Evolutionary conservation across 176 grass and related monocot species (phyloP).

Genomic region (Phoenix dactylifera): DNA sequence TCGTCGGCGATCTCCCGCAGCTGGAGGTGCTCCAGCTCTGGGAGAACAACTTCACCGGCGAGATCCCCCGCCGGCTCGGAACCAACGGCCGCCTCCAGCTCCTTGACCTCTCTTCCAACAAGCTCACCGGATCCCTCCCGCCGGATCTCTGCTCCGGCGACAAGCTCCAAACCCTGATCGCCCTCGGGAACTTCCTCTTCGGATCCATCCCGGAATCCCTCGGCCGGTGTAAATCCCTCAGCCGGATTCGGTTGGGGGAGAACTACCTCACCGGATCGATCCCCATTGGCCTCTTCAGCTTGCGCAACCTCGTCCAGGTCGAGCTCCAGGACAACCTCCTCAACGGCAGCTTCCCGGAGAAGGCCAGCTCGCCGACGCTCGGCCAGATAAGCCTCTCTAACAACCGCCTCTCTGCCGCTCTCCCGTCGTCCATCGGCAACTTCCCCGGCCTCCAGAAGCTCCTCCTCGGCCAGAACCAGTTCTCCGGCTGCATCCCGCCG

Average conservation of each 20-base stretch:
- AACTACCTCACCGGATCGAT: slow-evolving; percentile 17
- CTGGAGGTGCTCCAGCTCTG: slow-evolving; percentile 20
- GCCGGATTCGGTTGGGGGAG: slow-evolving; percentile 10
- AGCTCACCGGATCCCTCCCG: slow-evolving; percentile 14
- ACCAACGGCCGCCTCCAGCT: slow-evolving; percentile 6
- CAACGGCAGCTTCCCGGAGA: slow-evolving; percentile 3
- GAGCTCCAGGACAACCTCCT: slow-evolving; percentile 22
- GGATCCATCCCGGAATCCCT: slow-evolving; percentile 14
- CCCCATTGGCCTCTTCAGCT: slow-evolving; percentile 11
- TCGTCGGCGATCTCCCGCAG: slow-evolving; percentile 19
- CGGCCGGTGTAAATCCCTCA: slow-evolving; percentile 14
- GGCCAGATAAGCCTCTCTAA: slow-evolving; percentile 14
- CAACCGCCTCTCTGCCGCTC: slow-evolving; percentile 18
- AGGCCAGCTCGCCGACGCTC: neutral
- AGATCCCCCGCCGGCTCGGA: slow-evolving; percentile 7
- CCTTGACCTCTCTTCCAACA: slow-evolving; percentile 17
- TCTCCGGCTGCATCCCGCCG: slow-evolving; percentile 20
- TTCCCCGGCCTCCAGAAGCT: slow-evolving; percentile 14
- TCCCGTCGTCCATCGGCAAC: slow-evolving; percentile 24
- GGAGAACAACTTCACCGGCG: slow-evolving; percentile 22
- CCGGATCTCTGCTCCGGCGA: slow-evolving; percentile 12
- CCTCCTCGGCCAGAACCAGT: slow-evolving; percentile 20
- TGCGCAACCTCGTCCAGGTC: slow-evolving; percentile 11
- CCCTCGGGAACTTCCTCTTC: slow-evolving; percentile 14
- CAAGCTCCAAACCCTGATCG: slow-evolving; percentile 17